Base-by-base conservation (phyloP, 2,329 filamentous ascomycete species). In the Exophiala oligosperma region DNA sequence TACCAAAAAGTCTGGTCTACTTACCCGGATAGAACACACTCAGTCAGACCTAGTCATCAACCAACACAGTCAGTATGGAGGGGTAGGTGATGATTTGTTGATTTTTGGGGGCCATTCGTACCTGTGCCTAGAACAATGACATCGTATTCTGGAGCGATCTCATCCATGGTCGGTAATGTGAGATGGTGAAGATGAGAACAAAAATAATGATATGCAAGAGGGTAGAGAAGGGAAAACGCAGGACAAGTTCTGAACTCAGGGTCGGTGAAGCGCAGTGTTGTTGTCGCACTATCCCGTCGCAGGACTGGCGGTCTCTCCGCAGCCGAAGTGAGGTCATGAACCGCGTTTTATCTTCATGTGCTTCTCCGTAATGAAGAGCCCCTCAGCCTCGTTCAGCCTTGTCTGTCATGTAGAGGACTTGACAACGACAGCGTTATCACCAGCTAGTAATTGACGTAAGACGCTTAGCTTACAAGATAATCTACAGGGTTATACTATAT, bases 11-110 rank as follows among this genome's bases (percentile, higher is more conserved):
- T 38, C 12, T 21, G 29, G 12, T 56, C 40, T n/a, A 64, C 80
- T 73, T 89, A 96, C 92, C 93, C 94, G 74, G 93, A 97, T 69
- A 99, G 90, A 73, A 99, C 94, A 80, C 94, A 99, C 86, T 99
- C 94, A 65, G 93, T 97, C 84, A 99, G 79, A 74, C 94, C 93
- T 96, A 71, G 47, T 60, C 58, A 60, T 60, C 50, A 63, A 17
- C 9, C 64, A 69, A 66, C 64, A 64, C 65, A 68, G 61, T 71
- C 72, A 70, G 65, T 48, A 59, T 63, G 65, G 63, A 66, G 67
- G 59, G 58, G 67, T 49, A 48, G 62, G 62, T 59, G 60, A 56
- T 67, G 17, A 17, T 17, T 17, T 65, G 72, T 69, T 35, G 32
- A 11, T 35, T 35, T 8, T 17, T 17, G 17, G 17, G 70, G 70